Percentiles rank a stretch among this genome's conserved stretches.
Evolutionary conservation across 2,329 filamentous ascomycete genomes (phyloP).

Genomic region (Rachicladosporium sp.): DNA sequence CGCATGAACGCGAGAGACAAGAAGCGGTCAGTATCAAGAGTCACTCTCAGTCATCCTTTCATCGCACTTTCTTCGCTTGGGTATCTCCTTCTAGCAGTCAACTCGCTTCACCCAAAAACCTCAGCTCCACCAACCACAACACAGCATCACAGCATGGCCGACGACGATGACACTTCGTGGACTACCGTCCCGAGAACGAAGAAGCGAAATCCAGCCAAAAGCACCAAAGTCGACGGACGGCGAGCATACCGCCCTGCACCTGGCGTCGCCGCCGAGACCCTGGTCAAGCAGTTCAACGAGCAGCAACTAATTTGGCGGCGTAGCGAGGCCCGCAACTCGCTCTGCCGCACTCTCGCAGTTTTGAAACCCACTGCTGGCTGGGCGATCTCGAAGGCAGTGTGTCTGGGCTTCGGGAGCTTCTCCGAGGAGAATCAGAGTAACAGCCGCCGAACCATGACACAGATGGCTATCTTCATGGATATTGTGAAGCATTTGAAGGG

Average conservation of each 20-base stretch:
- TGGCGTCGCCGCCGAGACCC: slow-evolving; percentile 9
- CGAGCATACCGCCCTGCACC: slow-evolving; percentile 1
- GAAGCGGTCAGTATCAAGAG: no score
- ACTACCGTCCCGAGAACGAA: slow-evolving; percentile 3
- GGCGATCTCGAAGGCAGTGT: slow-evolving; percentile 17
- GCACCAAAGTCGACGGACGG: neutral
- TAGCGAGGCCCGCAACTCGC: slow-evolving; percentile 11
- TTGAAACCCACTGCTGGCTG: slow-evolving; percentile 12
- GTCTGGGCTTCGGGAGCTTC: slow-evolving; percentile 20
- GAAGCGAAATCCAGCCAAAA: neutral
- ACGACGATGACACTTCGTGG: slow-evolving; percentile 1
- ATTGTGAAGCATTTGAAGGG: slow-evolving; percentile 9
- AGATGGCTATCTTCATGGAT: slow-evolving; percentile 21
- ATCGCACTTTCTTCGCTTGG: no score
- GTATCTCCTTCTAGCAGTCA: no score
- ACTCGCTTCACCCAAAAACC: no score
- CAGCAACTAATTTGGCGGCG: slow-evolving; percentile 13
- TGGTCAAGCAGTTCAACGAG: slow-evolving; percentile 11
- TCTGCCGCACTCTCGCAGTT: slow-evolving; percentile 10
- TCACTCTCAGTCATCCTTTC: no score
- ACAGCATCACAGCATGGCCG: slow-evolving; percentile 1
- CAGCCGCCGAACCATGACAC: slow-evolving; percentile 19
- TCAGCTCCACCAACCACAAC: no score
- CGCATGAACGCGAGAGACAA: no score
- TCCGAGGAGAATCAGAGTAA: slow-evolving; percentile 19